A percentile compares a stretch with the other conserved stretches of the same genome.
Conservation (phyloP, 73 alveolate genomes). For the Blepharisma japonicum region DNA sequence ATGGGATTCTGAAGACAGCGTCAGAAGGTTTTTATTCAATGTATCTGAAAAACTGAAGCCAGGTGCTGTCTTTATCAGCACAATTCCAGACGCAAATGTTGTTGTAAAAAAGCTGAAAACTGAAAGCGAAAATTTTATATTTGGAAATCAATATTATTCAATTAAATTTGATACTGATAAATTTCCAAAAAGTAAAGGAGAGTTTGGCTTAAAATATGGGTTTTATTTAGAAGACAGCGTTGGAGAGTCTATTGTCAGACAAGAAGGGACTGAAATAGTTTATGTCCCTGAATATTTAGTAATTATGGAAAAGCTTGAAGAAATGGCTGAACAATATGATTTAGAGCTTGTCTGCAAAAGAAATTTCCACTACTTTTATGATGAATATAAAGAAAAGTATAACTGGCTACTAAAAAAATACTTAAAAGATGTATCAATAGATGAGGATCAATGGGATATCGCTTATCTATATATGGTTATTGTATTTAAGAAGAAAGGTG, state of each 20-base stretch:
- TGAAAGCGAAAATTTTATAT: constrained; percentile 41
- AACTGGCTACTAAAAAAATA: neutral
- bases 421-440: neutral
- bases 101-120: constrained; percentile 64
- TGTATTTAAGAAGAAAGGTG: constrained; percentile 45
- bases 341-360: constrained; percentile 62
- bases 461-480: constrained; percentile 40
- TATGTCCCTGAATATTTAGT: constrained; percentile 86
- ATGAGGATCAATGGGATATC: constrained; percentile 43
- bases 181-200: constrained; percentile 58
- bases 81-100: constrained; percentile 80
- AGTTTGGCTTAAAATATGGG: constrained; percentile 86
- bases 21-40: constrained; percentile 72
- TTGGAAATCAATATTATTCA: constrained; percentile 74
- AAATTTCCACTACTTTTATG: constrained; percentile 76
- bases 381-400: constrained; percentile 45
- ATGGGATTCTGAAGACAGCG: constrained; percentile 76
- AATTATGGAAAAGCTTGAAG: constrained; percentile 58
- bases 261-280: constrained; percentile 58
- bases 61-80: constrained; percentile 89
- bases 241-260: constrained; percentile 39
- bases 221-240: constrained; percentile 85
- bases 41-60: constrained; percentile 68
- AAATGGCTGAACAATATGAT: constrained; percentile 72
- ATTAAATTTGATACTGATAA: constrained; percentile 54